Conservation (phyloP, 352 stramenopile species). For the Plasmopara halstedii region DNA sequence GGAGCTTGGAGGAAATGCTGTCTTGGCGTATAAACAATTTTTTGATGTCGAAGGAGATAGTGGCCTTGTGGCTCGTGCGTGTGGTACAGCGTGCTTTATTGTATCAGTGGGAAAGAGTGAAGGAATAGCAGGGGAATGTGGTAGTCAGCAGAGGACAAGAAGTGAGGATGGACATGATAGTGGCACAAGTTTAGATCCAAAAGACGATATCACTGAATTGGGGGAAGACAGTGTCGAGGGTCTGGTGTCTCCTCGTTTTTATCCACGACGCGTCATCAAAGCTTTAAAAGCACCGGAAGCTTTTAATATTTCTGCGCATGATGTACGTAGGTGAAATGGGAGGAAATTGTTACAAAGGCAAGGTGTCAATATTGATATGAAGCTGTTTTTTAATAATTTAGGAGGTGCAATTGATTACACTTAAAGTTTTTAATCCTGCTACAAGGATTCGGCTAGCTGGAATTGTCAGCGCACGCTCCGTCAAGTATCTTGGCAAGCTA, state of each 20-base stretch:
- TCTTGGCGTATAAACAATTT: slow-evolving; percentile 97
- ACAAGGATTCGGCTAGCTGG: slow-evolving; percentile 70
- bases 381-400: too few relatives aligned
- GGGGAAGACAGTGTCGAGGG: slow-evolving; percentile 26
- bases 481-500: slow-evolving; percentile 89
- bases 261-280: slow-evolving; percentile 44
- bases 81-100: slow-evolving; percentile 89
- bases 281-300: slow-evolving; percentile 42
- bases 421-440: slow-evolving; percentile 87
- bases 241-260: slow-evolving; percentile 42
- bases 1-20: slow-evolving; percentile 95
- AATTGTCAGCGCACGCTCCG: slow-evolving; percentile 79
- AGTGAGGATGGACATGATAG: slow-evolving; percentile 32
- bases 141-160: slow-evolving; percentile 18
- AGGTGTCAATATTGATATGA: too few relatives aligned
- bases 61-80: slow-evolving; percentile 93
- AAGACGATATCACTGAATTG: slow-evolving; percentile 21
- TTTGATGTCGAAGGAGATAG: slow-evolving; percentile 99
- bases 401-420: slow-evolving; percentile 93
- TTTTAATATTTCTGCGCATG: slow-evolving; percentile 70
- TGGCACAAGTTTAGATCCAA: slow-evolving; percentile 20
- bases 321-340: slow-evolving; percentile 28
- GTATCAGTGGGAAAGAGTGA: slow-evolving; percentile 57
- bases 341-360: neutral
- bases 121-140: slow-evolving; percentile 3